Base-by-base conservation (phyloP, 2,329 filamentous ascomycete species). In the Esteya vermicola region DNA sequence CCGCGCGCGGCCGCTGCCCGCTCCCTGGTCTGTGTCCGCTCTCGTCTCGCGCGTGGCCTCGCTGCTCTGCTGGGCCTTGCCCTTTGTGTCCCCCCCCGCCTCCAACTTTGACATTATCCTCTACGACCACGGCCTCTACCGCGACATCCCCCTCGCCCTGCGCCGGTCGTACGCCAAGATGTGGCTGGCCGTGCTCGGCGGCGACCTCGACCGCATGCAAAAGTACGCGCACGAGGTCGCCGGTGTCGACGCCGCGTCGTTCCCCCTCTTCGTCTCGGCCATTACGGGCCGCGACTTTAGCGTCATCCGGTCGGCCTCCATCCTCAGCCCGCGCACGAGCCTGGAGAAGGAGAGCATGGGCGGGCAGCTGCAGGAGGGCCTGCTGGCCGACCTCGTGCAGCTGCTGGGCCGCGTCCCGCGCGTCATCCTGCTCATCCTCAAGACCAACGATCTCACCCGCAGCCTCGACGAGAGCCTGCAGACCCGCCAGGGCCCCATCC, bases 51-150 rank as follows among this genome's bases (percentile, higher is more conserved):
- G 18, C 9, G 36, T 43, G 25, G 33, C 43, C 9, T 14, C 67
- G 72, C 21, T 16, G 33, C 10, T 21, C 27, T 64, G 69, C 30
- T 64, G 64, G 33, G 59, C 65, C 5, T n/a, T n/a, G n/a, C n/a
- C n/a, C n/a, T n/a, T n/a, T n/a, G n/a, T n/a, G n/a, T n/a, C n/a
- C n/a, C n/a, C n/a, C n/a, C n/a, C n/a, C n/a, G n/a, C n/a, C n/a
- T 4, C 61, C 30, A 96, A 96, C 58, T 98, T 98, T 54, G 91
- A 98, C 55, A 74, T 98, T 40, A 81, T 98, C 41, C 71, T 98
- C 4, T 98, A 98, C 62, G 91, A 98, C 54, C 91, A 98, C 57
- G 93, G 91, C 3, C 70, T 98, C 3, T 98, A 98, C 60, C 82
- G 93, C 43, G 85, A 93, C 50, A 96, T 96, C 39, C 84, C 88